Evolutionary conservation across 192 early-diverging fungal species (phyloP), one percentile per base, ranked within the genome.

Genomic region (Bifiguratus adelaidae): DNA sequence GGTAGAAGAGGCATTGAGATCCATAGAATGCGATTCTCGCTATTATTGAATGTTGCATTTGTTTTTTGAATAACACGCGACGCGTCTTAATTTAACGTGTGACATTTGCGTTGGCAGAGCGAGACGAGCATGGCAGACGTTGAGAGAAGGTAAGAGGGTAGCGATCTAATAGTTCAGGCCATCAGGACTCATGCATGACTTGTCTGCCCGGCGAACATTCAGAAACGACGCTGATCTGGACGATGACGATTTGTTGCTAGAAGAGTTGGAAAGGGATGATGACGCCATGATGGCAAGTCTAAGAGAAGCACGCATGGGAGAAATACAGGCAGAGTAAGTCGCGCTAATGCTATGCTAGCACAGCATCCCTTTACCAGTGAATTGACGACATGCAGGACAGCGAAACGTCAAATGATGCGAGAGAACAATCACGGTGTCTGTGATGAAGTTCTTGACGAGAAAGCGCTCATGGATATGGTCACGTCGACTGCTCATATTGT

Each of bases 191-290:
- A n/a, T n/a, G n/a, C n/a, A n/a, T n/a, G n/a, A n/a, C n/a, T n/a
- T n/a, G n/a, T n/a, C n/a, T n/a, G n/a, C n/a, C n/a, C n/a, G n/a
- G n/a, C n/a, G n/a, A n/a, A n/a, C n/a, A n/a, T n/a, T n/a, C n/a
- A n/a, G n/a, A n/a, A n/a, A n/a, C n/a, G n/a, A n/a, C n/a, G n/a
- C n/a, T n/a, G n/a, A n/a, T n/a, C n/a, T n/a, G n/a, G n/a, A n/a
- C 26, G 78, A 79, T 15, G 85, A 87, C 23, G 86, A 91, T 29
- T 77, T 82, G 32, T 64, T 94, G 1, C 77, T 94, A 41, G 80
- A 65, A 34, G 88, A 91, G 51, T 77, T 94, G 11, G 91, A 97
- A 54, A 77, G 83, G 47, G 94, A 90, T 32, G 83, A 80, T 44
- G 74, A 92, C 47, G 70, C 76, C 16, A 71, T 70, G 37, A 51